Evolutionary conservation across 805 yeast genomes (phyloP), one percentile per base, ranked within the genome.

Genomic region (Isabelozyma gotoi): DNA sequence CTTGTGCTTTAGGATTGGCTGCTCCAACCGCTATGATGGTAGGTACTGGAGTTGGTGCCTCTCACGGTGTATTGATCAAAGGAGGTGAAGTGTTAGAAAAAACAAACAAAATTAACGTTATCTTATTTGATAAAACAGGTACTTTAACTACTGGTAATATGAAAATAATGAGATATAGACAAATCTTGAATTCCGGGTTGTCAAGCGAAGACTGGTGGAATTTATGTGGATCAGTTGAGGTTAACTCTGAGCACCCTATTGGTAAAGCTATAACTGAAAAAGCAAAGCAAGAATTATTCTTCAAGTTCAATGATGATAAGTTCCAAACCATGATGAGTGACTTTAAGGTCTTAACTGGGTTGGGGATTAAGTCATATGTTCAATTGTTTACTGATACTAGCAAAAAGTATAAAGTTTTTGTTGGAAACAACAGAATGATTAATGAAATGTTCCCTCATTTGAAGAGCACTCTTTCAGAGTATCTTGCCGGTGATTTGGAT

Each of bases 11-110:
- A 18, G 99, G 99, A 2, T 73, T 94, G 40, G 97, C 97, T 3
- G 96, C 98, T 0, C 99, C 99, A 1, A 95, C 99, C 1, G 98
- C 98, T 0, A 88, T 94, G 8, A 94, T 95, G 97, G 99, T 94
- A 2, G 99, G 97, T 7, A 92, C 98, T 2, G 99, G 99, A 33
- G 85, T 89, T 17, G 98, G 96, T 33, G 98, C 99, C 0, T 64
- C 78, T 11, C 74, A 88, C 62, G 98, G 99, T 15, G 85, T 94
- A 4, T 71, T 94, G 42, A 86, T 94, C 55, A 94, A 92, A 63
- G 96, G 97, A 38, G 99, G 97, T 17, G 96, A 85, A 40, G 80
- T 87, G 12, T 74, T 94, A 48, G 98, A 94, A 58, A 74, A 69
- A 44, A 84, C 94, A 6, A 79, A 80, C 54, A 67, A 74, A 15